These are phyloP conservation scores for Salix dunnii DNA, from an alignment of 345 rosid species.

Conservation along the genomic window DNA sequence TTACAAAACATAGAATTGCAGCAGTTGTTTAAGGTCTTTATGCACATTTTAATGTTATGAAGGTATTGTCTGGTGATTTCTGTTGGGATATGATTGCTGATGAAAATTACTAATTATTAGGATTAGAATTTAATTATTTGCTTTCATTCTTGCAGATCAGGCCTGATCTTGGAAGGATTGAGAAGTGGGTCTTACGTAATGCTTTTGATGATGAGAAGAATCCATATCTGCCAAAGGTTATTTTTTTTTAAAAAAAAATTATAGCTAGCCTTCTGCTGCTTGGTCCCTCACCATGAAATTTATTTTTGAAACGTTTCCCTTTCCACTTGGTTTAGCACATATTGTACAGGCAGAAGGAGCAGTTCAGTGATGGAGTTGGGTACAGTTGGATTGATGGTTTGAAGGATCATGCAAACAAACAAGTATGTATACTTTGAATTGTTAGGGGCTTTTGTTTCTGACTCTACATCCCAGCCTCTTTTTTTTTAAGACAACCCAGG, in stretches of 20 bases:
- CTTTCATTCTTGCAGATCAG: conserved; percentile 38
- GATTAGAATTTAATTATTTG: neutral
- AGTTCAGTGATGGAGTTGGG: conserved; percentile 89
- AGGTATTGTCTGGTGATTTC: neutral
- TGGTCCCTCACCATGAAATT: neutral
- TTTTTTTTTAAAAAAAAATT: too few relatives aligned
- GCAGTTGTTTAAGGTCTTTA: neutral
- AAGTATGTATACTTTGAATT: conserved; percentile 25
- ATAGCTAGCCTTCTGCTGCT: neutral
- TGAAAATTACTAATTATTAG: neutral
- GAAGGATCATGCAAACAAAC: conserved; percentile 68
- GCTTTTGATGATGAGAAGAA: conserved; percentile 74
- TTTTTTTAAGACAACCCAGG: neutral
- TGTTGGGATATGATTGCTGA: neutral
- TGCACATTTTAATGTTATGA: neutral
- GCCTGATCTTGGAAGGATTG: conserved; percentile 74
- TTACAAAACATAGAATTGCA: neutral
- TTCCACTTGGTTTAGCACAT: conserved; percentile 46
- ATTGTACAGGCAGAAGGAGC: conserved; percentile 80
- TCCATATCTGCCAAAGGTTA: conserved; percentile 74
- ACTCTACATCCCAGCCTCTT: neutral
- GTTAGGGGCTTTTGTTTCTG: neutral
- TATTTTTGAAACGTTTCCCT: conserved; percentile 14
- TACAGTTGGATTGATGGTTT: conserved; percentile 87
- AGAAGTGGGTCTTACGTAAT: conserved; percentile 80